These are phyloP conservation scores for Harringtonia aguacate DNA, from an alignment of 2,329 filamentous ascomycete species.

Conservation along the genomic window DNA sequence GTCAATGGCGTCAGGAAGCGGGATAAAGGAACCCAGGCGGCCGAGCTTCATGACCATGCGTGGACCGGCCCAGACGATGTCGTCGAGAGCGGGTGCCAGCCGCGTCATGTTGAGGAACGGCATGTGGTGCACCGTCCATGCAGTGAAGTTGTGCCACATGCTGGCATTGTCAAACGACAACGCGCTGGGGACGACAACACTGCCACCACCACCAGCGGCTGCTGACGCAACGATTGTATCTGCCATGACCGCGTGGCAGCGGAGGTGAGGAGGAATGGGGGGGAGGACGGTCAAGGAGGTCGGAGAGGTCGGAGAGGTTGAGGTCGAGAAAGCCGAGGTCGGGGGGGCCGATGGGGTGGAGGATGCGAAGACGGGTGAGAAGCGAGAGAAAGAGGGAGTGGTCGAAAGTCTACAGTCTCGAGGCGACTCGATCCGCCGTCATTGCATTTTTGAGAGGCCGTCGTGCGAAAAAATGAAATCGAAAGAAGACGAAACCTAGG, in stretches of 20 bases:
- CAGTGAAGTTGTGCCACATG: slow-evolving; percentile 42
- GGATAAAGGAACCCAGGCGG: slow-evolving; percentile 53
- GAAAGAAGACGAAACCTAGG: no score
- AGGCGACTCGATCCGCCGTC: no score
- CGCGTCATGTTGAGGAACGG: slow-evolving; percentile 34
- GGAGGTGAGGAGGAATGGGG: neutral
- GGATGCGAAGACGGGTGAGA: no score
- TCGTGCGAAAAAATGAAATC: no score
- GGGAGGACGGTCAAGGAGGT: neutral
- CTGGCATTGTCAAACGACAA: slow-evolving; percentile 28
- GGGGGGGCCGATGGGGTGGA: no score
- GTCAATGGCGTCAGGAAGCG: slow-evolving; percentile 49
- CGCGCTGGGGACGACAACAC: slow-evolving; percentile 11
- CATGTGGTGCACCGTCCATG: slow-evolving; percentile 38
- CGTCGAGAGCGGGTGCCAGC: slow-evolving; percentile 54
- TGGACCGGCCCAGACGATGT: slow-evolving; percentile 59
- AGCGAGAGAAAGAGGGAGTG: no score
- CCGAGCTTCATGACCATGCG: slow-evolving; percentile 59
- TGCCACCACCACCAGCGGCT: slow-evolving; percentile 5
- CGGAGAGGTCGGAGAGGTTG: neutral
- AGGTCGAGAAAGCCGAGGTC: no score
- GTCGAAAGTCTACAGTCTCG: no score
- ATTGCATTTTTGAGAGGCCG: no score
- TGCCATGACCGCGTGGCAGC: slow-evolving; percentile 8
- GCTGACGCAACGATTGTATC: slow-evolving; percentile 14